Base-by-base conservation (phyloP, 164 flowering plant species). In the Taxillus chinensis region DNA sequence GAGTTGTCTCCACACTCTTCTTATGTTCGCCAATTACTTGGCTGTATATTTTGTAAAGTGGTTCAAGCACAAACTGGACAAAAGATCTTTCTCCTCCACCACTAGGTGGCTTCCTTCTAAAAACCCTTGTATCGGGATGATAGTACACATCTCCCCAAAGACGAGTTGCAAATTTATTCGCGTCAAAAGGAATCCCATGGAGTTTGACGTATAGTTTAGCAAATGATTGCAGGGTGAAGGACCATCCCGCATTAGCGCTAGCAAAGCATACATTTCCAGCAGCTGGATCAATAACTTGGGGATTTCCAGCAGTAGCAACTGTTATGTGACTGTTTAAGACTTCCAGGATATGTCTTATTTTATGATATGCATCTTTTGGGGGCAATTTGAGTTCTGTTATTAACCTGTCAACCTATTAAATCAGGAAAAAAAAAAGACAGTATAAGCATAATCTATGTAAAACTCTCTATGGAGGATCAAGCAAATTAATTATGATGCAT, bases 211-310 rank as follows among this genome's bases (percentile, higher is more conserved):
- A 95, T 43, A 89, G 68, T 76, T 91, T 95, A 0, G 99, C 96
- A 83, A 95, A 95, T 40, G 99, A 91, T 45, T 80, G 96, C 77
- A 95, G 70, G 16, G 98, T 91, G 73, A 95, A 95, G 38, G 96
- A 86, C 99, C 99, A 95, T 59, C 99, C 98, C 39, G 98, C 97
- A 59, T 79, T 87, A 8, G 81, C 96, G 79, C 99, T 86, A 14
- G 98, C 99, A 83, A 95, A 95, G 74, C 99, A 95, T 39, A 91
- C 97, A 76, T 95, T 95, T 49, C 99, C 99, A 59, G 88, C 85
- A 42, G 78, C 80, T 39, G 99, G 99, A 68, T 95, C 98, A 65
- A 95, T 75, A 27, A 77, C 66, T 74, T 83, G 92, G 48, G 82
- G 76, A 62, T 80, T 78, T 54, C 97, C 99, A 68, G 97, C 97